phyloP scores from a whole-genome alignment of 2,329 filamentous ascomycete genomes.

The Cordyceps militaris region DNA sequence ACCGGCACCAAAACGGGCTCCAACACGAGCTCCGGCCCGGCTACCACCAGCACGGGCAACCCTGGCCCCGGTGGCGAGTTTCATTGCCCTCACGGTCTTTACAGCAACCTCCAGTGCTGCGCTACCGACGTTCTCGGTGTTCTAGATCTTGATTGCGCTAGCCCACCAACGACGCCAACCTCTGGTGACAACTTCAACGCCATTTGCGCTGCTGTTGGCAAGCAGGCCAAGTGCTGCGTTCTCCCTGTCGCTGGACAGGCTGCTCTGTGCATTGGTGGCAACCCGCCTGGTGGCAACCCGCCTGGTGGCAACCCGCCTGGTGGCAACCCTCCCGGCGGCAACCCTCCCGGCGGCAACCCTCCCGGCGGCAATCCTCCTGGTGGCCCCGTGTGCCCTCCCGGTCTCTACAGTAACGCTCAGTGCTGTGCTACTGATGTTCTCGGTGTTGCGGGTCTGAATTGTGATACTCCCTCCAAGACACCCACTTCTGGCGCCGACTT shows the following conservation, averaged over 20 bases:
- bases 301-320: background rate
- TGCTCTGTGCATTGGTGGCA: constrained; percentile 3
- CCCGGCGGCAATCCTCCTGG: background rate
- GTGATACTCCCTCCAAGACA: constrained; percentile 18
- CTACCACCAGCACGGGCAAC: background rate
- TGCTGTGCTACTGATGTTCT: constrained; percentile 45
- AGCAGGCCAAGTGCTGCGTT: constrained; percentile 47
- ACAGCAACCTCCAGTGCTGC: constrained; percentile 37
- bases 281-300: background rate
- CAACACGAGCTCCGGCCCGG: background rate
- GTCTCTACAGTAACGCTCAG: constrained; percentile 25
- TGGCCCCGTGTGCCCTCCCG: constrained; percentile 15
- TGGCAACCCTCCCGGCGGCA: too few species aligned
- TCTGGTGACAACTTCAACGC: constrained; percentile 7
- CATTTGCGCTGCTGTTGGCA: constrained; percentile 37
- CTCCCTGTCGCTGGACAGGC: constrained; percentile 33
- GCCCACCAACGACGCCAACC: background rate
- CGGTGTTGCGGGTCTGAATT: constrained; percentile 40
- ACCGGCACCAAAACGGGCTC: background rate
- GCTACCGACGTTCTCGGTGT: constrained; percentile 40
- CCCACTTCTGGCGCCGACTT: constrained; percentile 1
- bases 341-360: background rate
- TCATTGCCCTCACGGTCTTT: constrained; percentile 18
- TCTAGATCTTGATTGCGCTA: constrained; percentile 37
- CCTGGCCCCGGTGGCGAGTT: background rate